Base-by-base conservation (phyloP, 371 early-diverging fungal genomes). In the Syncephalastrum racemosum region DNA sequence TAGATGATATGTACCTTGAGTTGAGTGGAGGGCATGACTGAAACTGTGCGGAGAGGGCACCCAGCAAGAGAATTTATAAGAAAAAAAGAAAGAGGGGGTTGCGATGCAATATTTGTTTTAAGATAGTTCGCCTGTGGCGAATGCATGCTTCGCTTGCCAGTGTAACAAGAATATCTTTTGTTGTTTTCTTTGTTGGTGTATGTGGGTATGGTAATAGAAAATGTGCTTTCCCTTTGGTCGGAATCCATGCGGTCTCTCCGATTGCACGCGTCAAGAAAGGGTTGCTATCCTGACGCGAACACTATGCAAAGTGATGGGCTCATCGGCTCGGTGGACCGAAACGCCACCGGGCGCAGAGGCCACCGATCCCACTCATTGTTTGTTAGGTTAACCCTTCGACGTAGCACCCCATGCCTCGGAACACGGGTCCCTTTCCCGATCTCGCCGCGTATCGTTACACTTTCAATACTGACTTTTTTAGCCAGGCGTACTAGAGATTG, bases 391-490 rank as follows among this genome's bases (percentile, higher is more conserved):
- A 31, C 36, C 36, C 36, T 31, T 31, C 36, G 36, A 31, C 36
- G 36, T 31, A 31, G 36, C 36, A 31, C 12, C 36, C 12, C 36
- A 31, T 31, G 36, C 36, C 36, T 31, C 36, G 36, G 36, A 31
- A 31, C 36, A 31, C 36, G 36, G 36, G 36, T 31, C 36, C 36
- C 36, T 10, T 31, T 31, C 25, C 48, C 48, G 19, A 47, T 22
- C 14, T 47, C 36, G 36, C 36, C 36, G 36, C 36, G 10, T 31
- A 10, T 31, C 36, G 36, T 31, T 31, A 31, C 36, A 31, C 36
- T 36, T 52, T 24, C 40, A 53, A 53, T 53, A 42, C 24, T 53
- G 43, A 53, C 53, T 53, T 53, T 53, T 53, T 24, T 42, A 44
- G 53, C 31, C 40, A 40, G 27, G 31, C 25, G 13, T 31, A 27